These are phyloP conservation scores for Metschnikowia koreensis DNA, from an alignment of 805 yeast genomes.

Conservation along the genomic window DNA sequence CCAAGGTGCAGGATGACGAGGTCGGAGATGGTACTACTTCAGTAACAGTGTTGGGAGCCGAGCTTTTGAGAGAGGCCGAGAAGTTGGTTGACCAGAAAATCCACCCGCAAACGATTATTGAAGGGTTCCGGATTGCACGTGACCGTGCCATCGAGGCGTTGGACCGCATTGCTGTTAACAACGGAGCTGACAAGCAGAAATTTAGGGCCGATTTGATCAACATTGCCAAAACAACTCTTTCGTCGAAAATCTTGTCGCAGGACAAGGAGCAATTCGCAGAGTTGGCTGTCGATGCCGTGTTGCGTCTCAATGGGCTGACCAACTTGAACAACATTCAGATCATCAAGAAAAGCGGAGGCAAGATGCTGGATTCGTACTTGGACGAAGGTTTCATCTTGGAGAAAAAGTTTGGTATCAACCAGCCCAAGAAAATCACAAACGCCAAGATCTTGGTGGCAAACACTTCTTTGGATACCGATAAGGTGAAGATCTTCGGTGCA, in stretches of 20 bases:
- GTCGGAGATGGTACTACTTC: conserved; percentile 99
- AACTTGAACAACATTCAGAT: conserved; percentile 90
- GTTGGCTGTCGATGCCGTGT: conserved; percentile 90
- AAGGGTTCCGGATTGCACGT: conserved; percentile 89
- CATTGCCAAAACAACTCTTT: conserved; percentile 90
- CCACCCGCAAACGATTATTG: conserved; percentile 97
- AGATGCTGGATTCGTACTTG: conserved; percentile 83
- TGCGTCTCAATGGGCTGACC: conserved; percentile 82
- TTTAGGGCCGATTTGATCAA: conserved; percentile 77
- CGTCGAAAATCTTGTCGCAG: conserved; percentile 92
- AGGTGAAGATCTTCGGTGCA: conserved; percentile 96
- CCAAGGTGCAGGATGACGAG: conserved; percentile 96
- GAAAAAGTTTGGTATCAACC: conserved; percentile 91
- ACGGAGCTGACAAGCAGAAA: conserved; percentile 52
- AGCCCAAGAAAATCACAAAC: conserved; percentile 79
- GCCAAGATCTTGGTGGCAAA: conserved; percentile 90
- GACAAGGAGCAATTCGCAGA: conserved; percentile 87
- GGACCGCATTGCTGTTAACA: conserved; percentile 72
- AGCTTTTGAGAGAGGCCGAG: conserved; percentile 91
- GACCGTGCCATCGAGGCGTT: conserved; percentile 82
- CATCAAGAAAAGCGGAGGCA: conserved; percentile 91
- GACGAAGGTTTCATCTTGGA: conserved; percentile 95
- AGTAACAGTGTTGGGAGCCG: conserved; percentile 88
- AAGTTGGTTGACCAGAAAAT: conserved; percentile 86
- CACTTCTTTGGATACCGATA: conserved; percentile 95